Base-by-base conservation (phyloP, 2,329 filamentous ascomycete species). In the Plectosphaerella cucumerina region DNA sequence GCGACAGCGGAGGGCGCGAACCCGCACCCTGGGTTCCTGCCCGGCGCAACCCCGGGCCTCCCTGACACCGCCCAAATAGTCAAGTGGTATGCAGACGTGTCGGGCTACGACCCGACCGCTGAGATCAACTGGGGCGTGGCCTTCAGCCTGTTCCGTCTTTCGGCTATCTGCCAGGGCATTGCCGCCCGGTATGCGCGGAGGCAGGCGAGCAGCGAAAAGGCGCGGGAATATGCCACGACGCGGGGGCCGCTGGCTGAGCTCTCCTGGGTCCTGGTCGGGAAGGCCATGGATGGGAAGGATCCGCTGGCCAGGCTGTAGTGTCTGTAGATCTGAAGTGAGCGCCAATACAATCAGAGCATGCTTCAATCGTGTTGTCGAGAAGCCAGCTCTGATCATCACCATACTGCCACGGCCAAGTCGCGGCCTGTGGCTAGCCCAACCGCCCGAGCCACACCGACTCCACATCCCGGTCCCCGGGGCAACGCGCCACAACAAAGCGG, bases 161-260 rank as follows among this genome's bases (percentile, higher is more conserved):
- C 82, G 26, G 83, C 77, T 47, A 84, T 88, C 55, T 81, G 76
- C 59, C 94, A 99, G 74, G 94, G 94, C 3, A 97, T 99, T 65
- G 92, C 92, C 46, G 94, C 94, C 47, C 76, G 94, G 56, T 88
- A 88, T 67, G 94, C 94, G 22, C 73, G 81, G 45, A 76, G 93
- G 46, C 93, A 97, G 77, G 94, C 94, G 35, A 96, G 91, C 70
- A 96, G 90, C 67, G 87, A 83, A 52, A 82, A 87, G 65, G 94
- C 94, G 6, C 80, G 77, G 59, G 78, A 84, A 41, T 89, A 96
- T 69, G 90, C 79, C 0, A 73, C 72, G 50, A 81, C 82, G 66
- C 85, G 89, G 70, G 77, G 74, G 44, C 85, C 88, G 20, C 82
- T 93, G 74, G 91, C 87, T 0, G 78, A 90, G 68, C 77, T 87